These are phyloP conservation scores for Clonostachys rhizophaga DNA, from an alignment of 2,329 filamentous ascomycete genomes.

Conservation along the genomic window DNA sequence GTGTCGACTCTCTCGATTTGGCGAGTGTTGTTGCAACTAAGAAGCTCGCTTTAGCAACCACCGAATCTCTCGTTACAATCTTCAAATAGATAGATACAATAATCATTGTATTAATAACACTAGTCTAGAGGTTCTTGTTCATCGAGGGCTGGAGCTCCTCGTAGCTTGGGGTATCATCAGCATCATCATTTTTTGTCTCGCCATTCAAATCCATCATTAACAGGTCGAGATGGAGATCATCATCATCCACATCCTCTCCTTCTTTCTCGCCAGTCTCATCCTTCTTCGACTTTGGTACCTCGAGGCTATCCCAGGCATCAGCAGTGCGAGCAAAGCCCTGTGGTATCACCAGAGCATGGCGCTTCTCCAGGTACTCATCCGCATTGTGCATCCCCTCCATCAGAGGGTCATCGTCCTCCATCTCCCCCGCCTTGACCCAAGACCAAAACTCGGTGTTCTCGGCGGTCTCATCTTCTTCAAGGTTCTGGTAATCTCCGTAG, in stretches of 20 bases:
- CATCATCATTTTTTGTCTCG: no score
- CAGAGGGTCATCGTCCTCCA: background rate
- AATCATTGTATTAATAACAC: no score
- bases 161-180: no score
- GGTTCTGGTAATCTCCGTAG: conserved; percentile 31
- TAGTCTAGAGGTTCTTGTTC: no score
- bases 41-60: no score
- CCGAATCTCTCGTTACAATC: no score
- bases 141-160: no score
- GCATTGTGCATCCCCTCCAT: background rate
- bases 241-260: background rate
- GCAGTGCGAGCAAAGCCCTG: background rate
- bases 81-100: no score
- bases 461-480: background rate
- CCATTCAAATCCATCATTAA: background rate
- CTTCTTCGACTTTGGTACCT: background rate
- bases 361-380: background rate
- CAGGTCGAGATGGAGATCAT: background rate
- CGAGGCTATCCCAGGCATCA: background rate
- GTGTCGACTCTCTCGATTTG: no score
- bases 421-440: background rate
- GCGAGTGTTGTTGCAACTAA: no score
- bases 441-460: background rate
- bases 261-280: background rate
- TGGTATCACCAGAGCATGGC: background rate